phyloP scores from a whole-genome alignment of 1,139 yeast species.

The Nadsonia starkeyi-henricii region DNA sequence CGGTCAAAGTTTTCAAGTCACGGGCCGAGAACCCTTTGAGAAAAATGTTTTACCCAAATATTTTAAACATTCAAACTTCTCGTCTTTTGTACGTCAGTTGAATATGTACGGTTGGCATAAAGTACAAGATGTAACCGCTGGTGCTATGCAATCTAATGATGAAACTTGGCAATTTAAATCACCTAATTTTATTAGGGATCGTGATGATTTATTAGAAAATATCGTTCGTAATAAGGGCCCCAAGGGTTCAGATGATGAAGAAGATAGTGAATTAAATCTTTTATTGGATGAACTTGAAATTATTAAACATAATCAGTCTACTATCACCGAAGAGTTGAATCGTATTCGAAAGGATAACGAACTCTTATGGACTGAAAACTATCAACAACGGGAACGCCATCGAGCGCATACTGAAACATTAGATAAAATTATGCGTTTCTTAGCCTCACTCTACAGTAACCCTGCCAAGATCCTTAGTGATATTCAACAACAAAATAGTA shows the following conservation, averaged over 20 bases:
- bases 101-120: constrained; percentile 97
- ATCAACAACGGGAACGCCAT: constrained; percentile 69
- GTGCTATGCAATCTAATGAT: constrained; percentile 42
- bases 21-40: constrained; percentile 77
- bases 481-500: constrained; percentile 9
- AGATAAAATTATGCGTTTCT: constrained; percentile 72
- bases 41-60: constrained; percentile 71
- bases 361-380: constrained; percentile 80
- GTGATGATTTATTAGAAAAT: constrained; percentile 61
- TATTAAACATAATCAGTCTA: constrained; percentile 62
- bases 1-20: constrained; percentile 75
- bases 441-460: constrained; percentile 74
- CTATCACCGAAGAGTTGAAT: constrained; percentile 70
- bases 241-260: constrained; percentile 33
- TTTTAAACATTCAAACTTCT: constrained; percentile 77
- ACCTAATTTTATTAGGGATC: constrained; percentile 58
- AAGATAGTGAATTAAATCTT: constrained; percentile 38
- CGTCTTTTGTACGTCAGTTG: constrained; percentile 79
- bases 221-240: constrained; percentile 38
- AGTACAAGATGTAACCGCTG: constrained; percentile 62
- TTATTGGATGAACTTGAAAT: constrained; percentile 61
- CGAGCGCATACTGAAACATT: constrained; percentile 76
- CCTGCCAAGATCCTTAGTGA: constrained; percentile 24
- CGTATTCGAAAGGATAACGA: constrained; percentile 81
- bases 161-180: constrained; percentile 66